phyloP scores from a whole-genome alignment of 2,329 filamentous ascomycete genomes.

The Helotiales sp. region DNA sequence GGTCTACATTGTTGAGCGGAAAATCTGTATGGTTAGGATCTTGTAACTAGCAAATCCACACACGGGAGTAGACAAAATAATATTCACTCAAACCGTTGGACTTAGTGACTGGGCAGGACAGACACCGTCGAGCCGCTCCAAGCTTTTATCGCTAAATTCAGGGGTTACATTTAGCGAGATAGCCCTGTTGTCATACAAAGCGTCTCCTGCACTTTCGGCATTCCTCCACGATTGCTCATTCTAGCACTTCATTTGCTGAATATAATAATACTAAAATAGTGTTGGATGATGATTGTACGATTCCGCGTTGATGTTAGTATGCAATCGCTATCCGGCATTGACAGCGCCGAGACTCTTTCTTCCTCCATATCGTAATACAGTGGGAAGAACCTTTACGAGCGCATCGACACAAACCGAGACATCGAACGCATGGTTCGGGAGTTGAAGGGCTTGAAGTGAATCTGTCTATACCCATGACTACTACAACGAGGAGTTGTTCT shows the following conservation, averaged over 20 bases:
- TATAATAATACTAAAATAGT: too few relatives aligned
- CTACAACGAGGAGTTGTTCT: conserved; percentile 71
- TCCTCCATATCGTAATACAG: conserved; percentile 48
- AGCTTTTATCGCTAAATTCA: too few relatives aligned
- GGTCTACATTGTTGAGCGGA: background rate
- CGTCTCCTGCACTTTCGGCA: too few relatives aligned
- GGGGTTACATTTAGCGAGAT: too few relatives aligned
- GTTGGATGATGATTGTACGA: too few relatives aligned
- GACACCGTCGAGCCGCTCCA: too few relatives aligned
- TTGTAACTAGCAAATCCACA: background rate
- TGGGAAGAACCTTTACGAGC: conserved; percentile 57
- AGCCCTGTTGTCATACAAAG: too few relatives aligned
- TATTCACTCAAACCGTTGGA: background rate
- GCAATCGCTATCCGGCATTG: background rate
- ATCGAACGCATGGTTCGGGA: conserved; percentile 68
- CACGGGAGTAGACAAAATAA: background rate
- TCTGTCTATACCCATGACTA: conserved; percentile 85
- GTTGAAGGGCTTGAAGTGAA: conserved; percentile 77
- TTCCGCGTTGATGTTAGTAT: background rate
- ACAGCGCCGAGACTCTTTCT: background rate
- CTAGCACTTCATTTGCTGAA: too few relatives aligned
- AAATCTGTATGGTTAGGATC: background rate
- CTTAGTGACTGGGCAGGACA: too few relatives aligned
- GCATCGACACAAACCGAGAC: conserved; percentile 66
- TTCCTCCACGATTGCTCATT: too few relatives aligned